phyloP scores from a whole-genome alignment of 805 yeast species.

The Saccharomycopsis malanga region DNA sequence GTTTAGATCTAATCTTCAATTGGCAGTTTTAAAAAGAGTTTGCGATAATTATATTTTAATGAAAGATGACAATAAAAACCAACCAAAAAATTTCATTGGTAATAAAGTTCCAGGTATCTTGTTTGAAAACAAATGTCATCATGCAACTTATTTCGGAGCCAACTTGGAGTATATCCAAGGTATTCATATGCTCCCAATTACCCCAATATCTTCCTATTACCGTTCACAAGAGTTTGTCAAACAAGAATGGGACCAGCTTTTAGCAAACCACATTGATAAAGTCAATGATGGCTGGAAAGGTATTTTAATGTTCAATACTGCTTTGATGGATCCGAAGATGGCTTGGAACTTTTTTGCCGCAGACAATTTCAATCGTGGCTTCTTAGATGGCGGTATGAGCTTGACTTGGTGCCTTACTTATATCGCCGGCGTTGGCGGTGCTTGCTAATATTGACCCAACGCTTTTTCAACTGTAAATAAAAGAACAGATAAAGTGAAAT shows the following conservation, averaged over 20 bases:
- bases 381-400: conserved; percentile 80
- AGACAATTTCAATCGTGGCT: conserved; percentile 42
- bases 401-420: conserved; percentile 81
- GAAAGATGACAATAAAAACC: conserved; percentile 44
- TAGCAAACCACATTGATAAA: conserved; percentile 37
- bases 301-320: conserved; percentile 63
- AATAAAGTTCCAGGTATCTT: conserved; percentile 69
- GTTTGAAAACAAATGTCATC: conserved; percentile 68
- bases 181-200: conserved; percentile 70
- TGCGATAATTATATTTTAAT: conserved; percentile 38
- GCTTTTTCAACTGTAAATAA: no score
- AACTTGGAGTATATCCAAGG: conserved; percentile 72
- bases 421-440: conserved; percentile 39
- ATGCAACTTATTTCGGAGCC: conserved; percentile 68
- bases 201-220: conserved; percentile 58
- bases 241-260: conserved; percentile 57
- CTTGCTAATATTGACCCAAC: background rate
- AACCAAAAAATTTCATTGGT: conserved; percentile 47
- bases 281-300: conserved; percentile 70
- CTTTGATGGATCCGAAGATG: conserved; percentile 58
- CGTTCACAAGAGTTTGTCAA: conserved; percentile 46
- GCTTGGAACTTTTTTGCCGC: conserved; percentile 59
- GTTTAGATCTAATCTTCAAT: conserved; percentile 49
- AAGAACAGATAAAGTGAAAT: no score
- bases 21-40: conserved; percentile 50